Conservation (phyloP, 768 basidiomycete genomes). For the Kwoniella heveanensis region DNA sequence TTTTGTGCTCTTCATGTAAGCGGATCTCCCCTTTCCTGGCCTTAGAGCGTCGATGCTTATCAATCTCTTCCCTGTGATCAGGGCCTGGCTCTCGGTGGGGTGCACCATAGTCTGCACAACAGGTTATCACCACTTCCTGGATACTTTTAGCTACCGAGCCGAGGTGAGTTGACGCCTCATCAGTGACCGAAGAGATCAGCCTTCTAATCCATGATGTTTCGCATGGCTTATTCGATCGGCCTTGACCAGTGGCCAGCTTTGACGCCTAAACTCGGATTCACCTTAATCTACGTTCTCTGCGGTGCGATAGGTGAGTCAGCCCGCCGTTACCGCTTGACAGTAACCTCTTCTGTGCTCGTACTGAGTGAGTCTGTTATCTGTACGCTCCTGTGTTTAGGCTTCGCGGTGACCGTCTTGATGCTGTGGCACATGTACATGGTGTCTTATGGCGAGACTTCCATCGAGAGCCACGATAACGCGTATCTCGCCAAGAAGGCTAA, state of each 20-base stretch:
- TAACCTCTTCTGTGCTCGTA: too few species aligned
- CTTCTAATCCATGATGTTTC: too few species aligned
- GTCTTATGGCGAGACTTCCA: constrained; percentile 75
- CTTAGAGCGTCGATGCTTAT: not conserved
- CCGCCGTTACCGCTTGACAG: too few species aligned
- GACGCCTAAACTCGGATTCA: constrained; percentile 70
- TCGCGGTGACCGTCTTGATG: constrained; percentile 49
- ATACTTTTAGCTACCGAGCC: constrained; percentile 62
- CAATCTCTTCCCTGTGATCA: constrained; percentile 49
- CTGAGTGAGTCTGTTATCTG: not conserved
- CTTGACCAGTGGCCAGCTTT: constrained; percentile 64
- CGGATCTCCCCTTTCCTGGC: constrained; percentile 11
- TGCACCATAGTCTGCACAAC: constrained; percentile 65
- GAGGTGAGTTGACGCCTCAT: constrained; percentile 13
- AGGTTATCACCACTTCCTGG: constrained; percentile 67
- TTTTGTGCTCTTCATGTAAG: constrained; percentile 91
- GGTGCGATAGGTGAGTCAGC: constrained; percentile 69
- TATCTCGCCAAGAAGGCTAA: constrained; percentile 73
- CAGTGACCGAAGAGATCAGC: too few species aligned
- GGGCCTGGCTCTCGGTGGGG: constrained; percentile 76
- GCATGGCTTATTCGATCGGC: too few species aligned
- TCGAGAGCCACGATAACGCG: constrained; percentile 85
- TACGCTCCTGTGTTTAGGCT: constrained; percentile 23
- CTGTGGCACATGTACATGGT: constrained; percentile 63
- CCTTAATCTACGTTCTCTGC: constrained; percentile 74